Evolutionary conservation across 495 filamentous ascomycete genomes (phyloP), one percentile per base, ranked within the genome.

Genomic region (Daldinia vernicosa): DNA sequence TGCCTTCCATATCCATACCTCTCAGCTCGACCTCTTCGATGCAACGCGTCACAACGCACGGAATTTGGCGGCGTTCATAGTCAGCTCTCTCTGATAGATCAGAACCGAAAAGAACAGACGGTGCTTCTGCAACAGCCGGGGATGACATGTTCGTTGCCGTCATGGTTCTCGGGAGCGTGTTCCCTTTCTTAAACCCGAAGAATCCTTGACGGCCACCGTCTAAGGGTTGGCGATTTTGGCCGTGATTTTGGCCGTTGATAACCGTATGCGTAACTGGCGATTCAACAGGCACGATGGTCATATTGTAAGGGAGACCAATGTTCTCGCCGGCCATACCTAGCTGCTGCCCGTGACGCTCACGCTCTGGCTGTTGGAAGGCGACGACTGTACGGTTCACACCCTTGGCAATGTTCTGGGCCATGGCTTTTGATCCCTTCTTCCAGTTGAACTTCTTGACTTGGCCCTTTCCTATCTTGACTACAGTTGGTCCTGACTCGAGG

Each of bases 1-100:
- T 97, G 57, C 96, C 96, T 81, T 98, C 95, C 76, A 96, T 87
- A 75, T 98, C 94, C 94, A 99, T 98, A 47, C 95, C 95, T 79
- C 96, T 90, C 24, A 95, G 80, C 80, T 98, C 95, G 60, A 99
- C 96, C 81, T 99, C 95, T 76, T 97, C 92, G 74, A 99, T 97
- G 81, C 96, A 99, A 55, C 94, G 91, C 60, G 90, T 93, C 40
- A 99, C 90, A 53, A 99, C 91, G 75, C 88, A 88, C 24, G 96
- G 96, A 65, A 99, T 95, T 61, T 93, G 88, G 45, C 92, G 89
- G 67, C 92, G 92, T 79, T 99, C 96, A 75, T 89, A 93, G 59
- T 97, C 94, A 77, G 92, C 91, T 56, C 96, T 88, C 63, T 91
- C 89, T 59, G 91, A 86, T 53, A 99, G 86, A 40, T 98, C 96